These are phyloP conservation scores for Cryphonectria parasitica DNA, from an alignment of 2,329 filamentous ascomycete species.

Conservation along the genomic window DNA sequence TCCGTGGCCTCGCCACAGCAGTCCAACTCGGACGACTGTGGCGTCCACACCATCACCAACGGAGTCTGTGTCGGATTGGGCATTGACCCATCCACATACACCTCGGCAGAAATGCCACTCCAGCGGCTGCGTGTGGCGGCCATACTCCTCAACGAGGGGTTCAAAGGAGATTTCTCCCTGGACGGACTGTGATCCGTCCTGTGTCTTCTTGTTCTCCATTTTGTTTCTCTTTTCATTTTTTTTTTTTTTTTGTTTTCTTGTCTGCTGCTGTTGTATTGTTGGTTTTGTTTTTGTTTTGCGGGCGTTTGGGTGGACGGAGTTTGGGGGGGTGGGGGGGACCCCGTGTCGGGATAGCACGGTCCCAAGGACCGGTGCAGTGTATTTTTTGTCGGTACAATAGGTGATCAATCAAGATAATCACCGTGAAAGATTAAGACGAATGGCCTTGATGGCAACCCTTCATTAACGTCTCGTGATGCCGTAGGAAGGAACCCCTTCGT, in stretches of 20 bases:
- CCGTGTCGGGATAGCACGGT: not conserved
- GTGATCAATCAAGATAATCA: not conserved
- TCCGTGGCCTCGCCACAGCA: slow-evolving; percentile 59
- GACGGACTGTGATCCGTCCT: slow-evolving; percentile 38
- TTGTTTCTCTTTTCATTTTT: not conserved
- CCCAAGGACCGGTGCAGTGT: not conserved
- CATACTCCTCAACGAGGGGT: slow-evolving; percentile 69
- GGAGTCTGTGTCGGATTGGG: slow-evolving; percentile 64
- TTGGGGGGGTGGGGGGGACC: not conserved
- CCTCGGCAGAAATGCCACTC: slow-evolving; percentile 57
- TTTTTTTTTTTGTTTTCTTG: not conserved
- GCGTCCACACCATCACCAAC: slow-evolving; percentile 77
- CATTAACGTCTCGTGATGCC: not conserved
- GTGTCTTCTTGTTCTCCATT: not conserved
- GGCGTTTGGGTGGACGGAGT: not conserved
- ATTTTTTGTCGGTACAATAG: not conserved
- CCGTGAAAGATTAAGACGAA: not conserved
- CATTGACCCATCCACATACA: slow-evolving; percentile 54
- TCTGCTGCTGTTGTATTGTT: not conserved
- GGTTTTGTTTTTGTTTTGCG: not conserved
- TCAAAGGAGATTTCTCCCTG: slow-evolving; percentile 62
- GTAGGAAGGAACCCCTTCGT: not conserved
- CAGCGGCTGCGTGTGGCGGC: slow-evolving; percentile 67
- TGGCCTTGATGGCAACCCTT: not conserved
- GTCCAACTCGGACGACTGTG: slow-evolving; percentile 73